Evolutionary conservation across 805 yeast species (phyloP).

Genomic region (Candida cerambycidarum): DNA sequence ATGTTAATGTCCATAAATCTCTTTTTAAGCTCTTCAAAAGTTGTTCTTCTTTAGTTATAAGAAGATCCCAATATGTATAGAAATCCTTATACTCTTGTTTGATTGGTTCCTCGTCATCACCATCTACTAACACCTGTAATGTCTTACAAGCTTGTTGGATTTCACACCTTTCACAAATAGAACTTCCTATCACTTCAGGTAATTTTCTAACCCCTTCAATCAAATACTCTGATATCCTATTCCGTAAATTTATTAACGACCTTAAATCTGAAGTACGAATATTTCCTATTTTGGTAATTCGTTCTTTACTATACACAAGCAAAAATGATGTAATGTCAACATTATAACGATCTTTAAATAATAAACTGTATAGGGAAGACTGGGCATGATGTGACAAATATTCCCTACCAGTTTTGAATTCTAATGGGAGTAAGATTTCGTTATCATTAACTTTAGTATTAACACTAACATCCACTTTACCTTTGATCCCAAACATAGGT

Average conservation of each 20-base stretch:
- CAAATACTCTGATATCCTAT: conserved; percentile 60
- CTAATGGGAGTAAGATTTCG: conserved; percentile 70
- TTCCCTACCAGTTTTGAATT: conserved; percentile 81
- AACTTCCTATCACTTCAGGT: conserved; percentile 53
- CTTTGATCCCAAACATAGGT: conserved; percentile 84
- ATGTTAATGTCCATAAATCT: conserved; percentile 68
- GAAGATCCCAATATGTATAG: conserved; percentile 69
- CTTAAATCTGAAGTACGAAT: conserved; percentile 57
- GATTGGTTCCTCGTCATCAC: conserved; percentile 54
- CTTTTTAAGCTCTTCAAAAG: conserved; percentile 49
- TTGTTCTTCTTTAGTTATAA: conserved; percentile 74
- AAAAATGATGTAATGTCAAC: conserved; percentile 63
- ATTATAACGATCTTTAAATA: conserved; percentile 78
- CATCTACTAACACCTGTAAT: conserved; percentile 56
- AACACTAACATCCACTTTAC: conserved; percentile 85
- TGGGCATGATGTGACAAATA: conserved; percentile 79
- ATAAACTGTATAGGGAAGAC: conserved; percentile 73
- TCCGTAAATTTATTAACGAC: conserved; percentile 69
- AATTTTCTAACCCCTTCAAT: conserved; percentile 49
- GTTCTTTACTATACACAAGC: conserved; percentile 69
- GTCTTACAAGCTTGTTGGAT: conserved; percentile 63
- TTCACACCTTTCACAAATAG: conserved; percentile 63
- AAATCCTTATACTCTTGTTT: conserved; percentile 49
- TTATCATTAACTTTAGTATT: conserved; percentile 45
- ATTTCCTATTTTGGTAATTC: conserved; percentile 54